Evolutionary conservation across 164 flowering plant genomes (phyloP), one percentile per base, ranked within the genome.

Genomic region (Saururus chinensis): DNA sequence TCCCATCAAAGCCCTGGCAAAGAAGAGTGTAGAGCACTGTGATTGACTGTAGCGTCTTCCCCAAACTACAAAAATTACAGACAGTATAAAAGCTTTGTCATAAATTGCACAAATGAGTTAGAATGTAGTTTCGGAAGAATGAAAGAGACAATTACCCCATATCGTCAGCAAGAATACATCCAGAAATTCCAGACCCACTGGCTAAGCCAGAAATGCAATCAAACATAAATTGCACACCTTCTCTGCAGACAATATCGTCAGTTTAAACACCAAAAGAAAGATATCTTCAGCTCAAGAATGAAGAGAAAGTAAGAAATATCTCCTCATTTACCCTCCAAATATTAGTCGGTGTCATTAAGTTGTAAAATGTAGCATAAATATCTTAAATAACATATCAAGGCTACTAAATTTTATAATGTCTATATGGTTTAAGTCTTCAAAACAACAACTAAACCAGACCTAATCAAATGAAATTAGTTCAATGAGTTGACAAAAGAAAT

Each of bases 151-250:
- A 51, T 77, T 82, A 95, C 99, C 99, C 99, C 99, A 95, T 95
- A 74, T 95, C 99, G 80, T 95, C 99, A 22, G 99, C 97, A 69
- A 95, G 77, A 76, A 95, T 95, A 80, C 99, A 95, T 64, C 99
- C 99, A 70, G 69, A 63, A 57, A 87, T 81, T 65, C 76, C 76
- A 37, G 75, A 68, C 51, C 82, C 40, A 60, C 75, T 72, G 25
- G 66, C 66, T 59, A 84, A 53, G 35, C 97, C 99, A 13, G 95
- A 81, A 70, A 95, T 87, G 69, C 97, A 95, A 21, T 85, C 93
- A 69, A 91, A 95, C 97, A 95, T 91, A 76, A 95, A 95, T 72
- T 86, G 96, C 62, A 95, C 99, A 25, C 99, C 99, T 80, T 95
- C 99, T 69, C 99, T 95, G 87, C 79, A 77, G 14, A 35, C 25